Conservation (phyloP, 176 grass and related monocot genomes). For the Phragmites australis region DNA sequence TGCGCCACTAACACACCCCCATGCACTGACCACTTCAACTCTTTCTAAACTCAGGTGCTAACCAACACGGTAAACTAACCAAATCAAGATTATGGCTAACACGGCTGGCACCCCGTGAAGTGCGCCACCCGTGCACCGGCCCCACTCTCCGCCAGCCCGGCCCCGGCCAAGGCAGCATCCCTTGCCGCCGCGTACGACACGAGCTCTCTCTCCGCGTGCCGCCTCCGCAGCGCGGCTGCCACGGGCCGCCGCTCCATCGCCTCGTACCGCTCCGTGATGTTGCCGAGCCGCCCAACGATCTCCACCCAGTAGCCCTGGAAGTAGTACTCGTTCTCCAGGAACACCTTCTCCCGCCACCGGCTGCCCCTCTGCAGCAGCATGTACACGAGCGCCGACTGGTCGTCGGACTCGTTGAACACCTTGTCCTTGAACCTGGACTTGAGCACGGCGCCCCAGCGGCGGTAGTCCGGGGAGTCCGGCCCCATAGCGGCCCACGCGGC, state of each 20-base stretch:
- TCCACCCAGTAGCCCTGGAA: slow-evolving; percentile 93
- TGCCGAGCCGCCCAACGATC: slow-evolving; percentile 64
- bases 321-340: slow-evolving; percentile 67
- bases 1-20: too few relatives aligned
- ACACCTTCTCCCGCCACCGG: slow-evolving; percentile 68
- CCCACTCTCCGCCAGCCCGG: slow-evolving; percentile 43
- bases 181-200: slow-evolving; percentile 39
- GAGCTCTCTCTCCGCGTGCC: slow-evolving; percentile 58
- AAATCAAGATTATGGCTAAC: too few relatives aligned
- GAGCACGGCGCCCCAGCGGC: slow-evolving; percentile 52
- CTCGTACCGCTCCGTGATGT: slow-evolving; percentile 55
- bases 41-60: too few relatives aligned
- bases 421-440: slow-evolving; percentile 71
- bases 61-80: too few relatives aligned
- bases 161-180: slow-evolving; percentile 38
- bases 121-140: slow-evolving; percentile 58
- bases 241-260: slow-evolving; percentile 52
- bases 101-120: slow-evolving; percentile 97
- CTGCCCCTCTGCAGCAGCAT: slow-evolving; percentile 51
- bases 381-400: slow-evolving; percentile 88
- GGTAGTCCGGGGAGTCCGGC: slow-evolving; percentile 53
- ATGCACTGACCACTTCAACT: too few relatives aligned
- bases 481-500: slow-evolving; percentile 64
- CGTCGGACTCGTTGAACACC: slow-evolving; percentile 72
- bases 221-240: slow-evolving; percentile 39